Conservation (phyloP, 352 stramenopile species). For the Pythium insidiosum region DNA sequence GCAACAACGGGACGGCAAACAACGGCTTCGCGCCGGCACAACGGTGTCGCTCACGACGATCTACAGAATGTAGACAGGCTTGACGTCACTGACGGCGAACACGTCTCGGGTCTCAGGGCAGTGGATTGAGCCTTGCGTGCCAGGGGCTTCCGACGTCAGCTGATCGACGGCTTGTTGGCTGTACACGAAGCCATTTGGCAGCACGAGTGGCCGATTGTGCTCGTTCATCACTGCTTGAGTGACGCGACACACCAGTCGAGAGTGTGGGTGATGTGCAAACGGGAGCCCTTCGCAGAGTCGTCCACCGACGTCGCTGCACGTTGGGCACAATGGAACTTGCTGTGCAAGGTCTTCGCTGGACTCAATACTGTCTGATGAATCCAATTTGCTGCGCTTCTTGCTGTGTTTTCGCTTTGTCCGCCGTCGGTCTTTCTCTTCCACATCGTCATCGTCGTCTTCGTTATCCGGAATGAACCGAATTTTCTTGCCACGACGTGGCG, state of each 20-base stretch:
- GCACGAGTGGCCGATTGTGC: conserved; percentile 69
- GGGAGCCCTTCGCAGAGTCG: conserved; percentile 45
- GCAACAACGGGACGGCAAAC: too few relatives aligned
- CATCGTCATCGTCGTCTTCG: too few relatives aligned
- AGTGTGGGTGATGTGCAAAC: conserved; percentile 80
- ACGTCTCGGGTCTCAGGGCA: conserved; percentile 68
- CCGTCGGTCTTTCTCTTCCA: too few relatives aligned
- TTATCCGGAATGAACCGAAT: conserved; percentile 21
- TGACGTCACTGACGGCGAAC: conserved; percentile 48
- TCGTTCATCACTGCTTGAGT: conserved; percentile 80
- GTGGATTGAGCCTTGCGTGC: conserved; percentile 39
- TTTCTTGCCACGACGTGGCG: conserved; percentile 46
- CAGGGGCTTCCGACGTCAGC: conserved; percentile 19
- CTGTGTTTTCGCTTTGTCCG: conserved; percentile 11
- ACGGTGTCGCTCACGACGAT: too few relatives aligned
- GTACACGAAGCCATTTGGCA: conserved; percentile 82
- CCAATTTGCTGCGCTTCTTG: conserved; percentile 19
- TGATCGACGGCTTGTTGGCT: conserved; percentile 66
- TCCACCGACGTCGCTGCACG: conserved; percentile 65
- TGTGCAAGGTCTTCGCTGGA: conserved; percentile 7
- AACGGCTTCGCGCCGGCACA: too few relatives aligned
- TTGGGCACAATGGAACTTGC: conserved; percentile 51
- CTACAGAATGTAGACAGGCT: conserved; percentile 77
- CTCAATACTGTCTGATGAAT: not conserved
- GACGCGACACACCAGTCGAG: conserved; percentile 70